Conservation (phyloP, 2,329 filamentous ascomycete species). For the Cercospora sp. region DNA sequence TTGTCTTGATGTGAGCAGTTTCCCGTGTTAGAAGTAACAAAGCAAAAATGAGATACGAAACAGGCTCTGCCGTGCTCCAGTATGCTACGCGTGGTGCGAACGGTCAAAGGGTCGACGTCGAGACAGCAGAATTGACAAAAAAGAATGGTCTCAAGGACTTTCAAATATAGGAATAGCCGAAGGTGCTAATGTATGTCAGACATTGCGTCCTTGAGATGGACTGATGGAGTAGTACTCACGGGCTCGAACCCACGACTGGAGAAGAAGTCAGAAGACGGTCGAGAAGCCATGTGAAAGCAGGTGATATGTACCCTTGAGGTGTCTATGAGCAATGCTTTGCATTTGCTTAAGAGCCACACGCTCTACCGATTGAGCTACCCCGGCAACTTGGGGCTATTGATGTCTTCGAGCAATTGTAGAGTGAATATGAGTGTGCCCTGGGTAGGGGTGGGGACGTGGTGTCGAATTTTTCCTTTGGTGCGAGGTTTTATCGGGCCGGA, state of each 20-base stretch:
- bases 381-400: slow-evolving; percentile 35
- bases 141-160: slow-evolving; percentile 5
- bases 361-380: slow-evolving; percentile 56
- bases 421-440: background rate
- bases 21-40: background rate
- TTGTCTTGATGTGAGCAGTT: background rate
- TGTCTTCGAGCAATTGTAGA: background rate
- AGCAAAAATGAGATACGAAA: background rate
- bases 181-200: slow-evolving; percentile 11
- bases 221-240: background rate
- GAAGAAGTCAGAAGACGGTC: background rate
- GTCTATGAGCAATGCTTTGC: slow-evolving; percentile 5
- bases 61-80: background rate
- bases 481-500: background rate
- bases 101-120: background rate
- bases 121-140: background rate
- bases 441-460: background rate
- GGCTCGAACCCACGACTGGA: slow-evolving; percentile 12
- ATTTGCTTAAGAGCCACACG: slow-evolving; percentile 35
- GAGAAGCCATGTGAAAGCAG: background rate
- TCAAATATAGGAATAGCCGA: slow-evolving; percentile 12
- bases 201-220: background rate
- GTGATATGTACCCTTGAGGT: slow-evolving; percentile 6
- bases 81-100: background rate
- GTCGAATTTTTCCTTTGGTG: background rate